These are phyloP conservation scores for Candida sp. DNA, from an alignment of 1,139 yeast genomes.

Conservation along the genomic window DNA sequence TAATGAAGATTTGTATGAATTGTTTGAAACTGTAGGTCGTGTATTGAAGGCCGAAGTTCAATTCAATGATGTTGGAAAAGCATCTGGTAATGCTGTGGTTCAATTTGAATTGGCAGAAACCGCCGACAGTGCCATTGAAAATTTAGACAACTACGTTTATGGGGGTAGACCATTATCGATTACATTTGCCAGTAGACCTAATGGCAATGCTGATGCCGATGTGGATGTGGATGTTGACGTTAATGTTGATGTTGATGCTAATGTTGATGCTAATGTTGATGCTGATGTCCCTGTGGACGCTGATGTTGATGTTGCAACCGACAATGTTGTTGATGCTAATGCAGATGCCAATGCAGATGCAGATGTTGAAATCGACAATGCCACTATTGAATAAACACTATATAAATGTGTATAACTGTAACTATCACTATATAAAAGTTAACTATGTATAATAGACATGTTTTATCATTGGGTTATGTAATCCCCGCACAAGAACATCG, in stretches of 20 bases:
- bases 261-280: slow-evolving; percentile 1
- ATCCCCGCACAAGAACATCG: background rate
- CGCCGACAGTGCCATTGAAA: slow-evolving; percentile 73
- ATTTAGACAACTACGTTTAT: slow-evolving; percentile 74
- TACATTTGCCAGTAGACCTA: slow-evolving; percentile 49
- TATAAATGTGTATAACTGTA: background rate
- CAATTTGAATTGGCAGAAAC: slow-evolving; percentile 65
- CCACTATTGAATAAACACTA: background rate
- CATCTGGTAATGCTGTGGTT: slow-evolving; percentile 84
- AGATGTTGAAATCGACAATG: background rate
- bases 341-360: too few relatives aligned
- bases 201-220: background rate
- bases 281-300: background rate
- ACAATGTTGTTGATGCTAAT: too few relatives aligned
- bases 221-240: background rate
- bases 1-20: slow-evolving; percentile 77
- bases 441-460: background rate
- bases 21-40: slow-evolving; percentile 82
- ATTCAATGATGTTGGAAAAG: slow-evolving; percentile 57
- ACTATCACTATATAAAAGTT: too few relatives aligned
- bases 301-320: too few relatives aligned
- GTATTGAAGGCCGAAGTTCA: slow-evolving; percentile 79
- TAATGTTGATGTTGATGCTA: background rate
- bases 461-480: too few relatives aligned
- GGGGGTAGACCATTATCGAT: slow-evolving; percentile 76